Evolutionary conservation across 2,329 filamentous ascomycete species (phyloP).

Genomic region (Didymella pinodella): DNA sequence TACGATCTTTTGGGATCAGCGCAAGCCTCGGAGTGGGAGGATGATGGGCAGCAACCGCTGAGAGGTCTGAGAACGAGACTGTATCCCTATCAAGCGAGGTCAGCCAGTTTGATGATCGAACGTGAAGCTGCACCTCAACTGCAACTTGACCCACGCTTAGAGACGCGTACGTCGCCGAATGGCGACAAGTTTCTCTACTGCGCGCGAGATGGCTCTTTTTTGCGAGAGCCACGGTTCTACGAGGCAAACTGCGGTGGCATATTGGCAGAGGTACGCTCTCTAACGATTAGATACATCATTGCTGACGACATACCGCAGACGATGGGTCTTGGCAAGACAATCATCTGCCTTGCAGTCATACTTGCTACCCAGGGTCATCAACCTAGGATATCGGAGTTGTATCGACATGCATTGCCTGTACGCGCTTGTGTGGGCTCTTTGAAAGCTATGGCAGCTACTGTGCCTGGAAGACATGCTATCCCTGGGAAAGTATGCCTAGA

Average conservation of each 20-base stretch:
- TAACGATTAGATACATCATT: too few species aligned
- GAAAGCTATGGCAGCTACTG: conserved; percentile 77
- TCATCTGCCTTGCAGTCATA: conserved; percentile 78
- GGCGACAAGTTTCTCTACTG: conserved; percentile 75
- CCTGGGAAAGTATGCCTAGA: conserved; percentile 76
- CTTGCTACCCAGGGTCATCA: conserved; percentile 76
- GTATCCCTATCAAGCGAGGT: conserved; percentile 81
- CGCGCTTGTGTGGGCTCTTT: conserved; percentile 67
- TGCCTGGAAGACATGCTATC: conserved; percentile 69
- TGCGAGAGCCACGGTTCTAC: conserved; percentile 74
- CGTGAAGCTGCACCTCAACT: conserved; percentile 72
- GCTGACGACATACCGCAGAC: conserved; percentile 50
- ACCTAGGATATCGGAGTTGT: conserved; percentile 69
- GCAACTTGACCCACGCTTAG: conserved; percentile 76
- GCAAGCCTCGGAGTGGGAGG: conserved; percentile 42
- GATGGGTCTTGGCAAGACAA: conserved; percentile 82
- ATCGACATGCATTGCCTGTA: conserved; percentile 56
- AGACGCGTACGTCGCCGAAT: conserved; percentile 65
- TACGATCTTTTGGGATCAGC: conserved; percentile 60
- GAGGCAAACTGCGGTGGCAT: conserved; percentile 79
- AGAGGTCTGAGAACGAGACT: conserved; percentile 70
- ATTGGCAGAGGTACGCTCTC: conserved; percentile 65
- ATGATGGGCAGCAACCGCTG: conserved; percentile 48
- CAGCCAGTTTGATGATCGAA: conserved; percentile 83
- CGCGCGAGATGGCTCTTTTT: conserved; percentile 66